A percentile compares a stretch with the other conserved stretches of the same genome.
Evolutionary conservation across 495 filamentous ascomycete genomes (phyloP).

Genomic region (Astrothelium macrocarpum): DNA sequence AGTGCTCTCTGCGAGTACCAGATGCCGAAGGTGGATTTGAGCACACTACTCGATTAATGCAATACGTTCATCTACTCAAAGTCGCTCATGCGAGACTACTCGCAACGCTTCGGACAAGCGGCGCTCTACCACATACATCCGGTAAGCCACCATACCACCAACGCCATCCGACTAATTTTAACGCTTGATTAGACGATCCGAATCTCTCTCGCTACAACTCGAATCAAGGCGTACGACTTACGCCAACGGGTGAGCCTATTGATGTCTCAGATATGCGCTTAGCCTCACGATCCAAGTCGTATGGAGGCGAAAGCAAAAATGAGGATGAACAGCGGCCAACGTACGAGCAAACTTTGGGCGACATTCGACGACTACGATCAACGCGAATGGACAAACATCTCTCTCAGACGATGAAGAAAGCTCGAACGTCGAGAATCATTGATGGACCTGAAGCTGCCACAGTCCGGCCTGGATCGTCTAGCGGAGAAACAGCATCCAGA

Average conservation of each 20-base stretch:
- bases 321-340: constrained; percentile 46
- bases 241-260: constrained; percentile 30
- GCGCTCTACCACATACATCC: constrained; percentile 64
- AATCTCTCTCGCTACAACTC: constrained; percentile 59
- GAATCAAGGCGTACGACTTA: constrained; percentile 49
- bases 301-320: constrained; percentile 44
- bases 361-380: constrained; percentile 83
- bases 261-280: constrained; percentile 47
- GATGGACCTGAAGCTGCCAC: constrained; percentile 78
- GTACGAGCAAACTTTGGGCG: constrained; percentile 91
- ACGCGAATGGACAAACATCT: constrained; percentile 89
- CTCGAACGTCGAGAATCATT: constrained; percentile 82
- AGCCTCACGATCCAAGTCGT: constrained; percentile 64
- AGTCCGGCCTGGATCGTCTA: constrained; percentile 70
- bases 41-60: constrained; percentile 70
- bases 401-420: constrained; percentile 82
- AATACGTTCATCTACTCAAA: constrained; percentile 85
- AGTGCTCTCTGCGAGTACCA: constrained; percentile 47
- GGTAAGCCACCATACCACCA: constrained; percentile 36
- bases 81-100: constrained; percentile 87
- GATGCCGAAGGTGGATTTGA: constrained; percentile 48
- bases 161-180: background rate
- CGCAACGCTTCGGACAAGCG: constrained; percentile 71
- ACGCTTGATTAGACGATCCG: constrained; percentile 51
- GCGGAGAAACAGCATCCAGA: constrained; percentile 47